phyloP scores from a whole-genome alignment of 768 basidiomycete species.

The Calocybe cyanea region DNA sequence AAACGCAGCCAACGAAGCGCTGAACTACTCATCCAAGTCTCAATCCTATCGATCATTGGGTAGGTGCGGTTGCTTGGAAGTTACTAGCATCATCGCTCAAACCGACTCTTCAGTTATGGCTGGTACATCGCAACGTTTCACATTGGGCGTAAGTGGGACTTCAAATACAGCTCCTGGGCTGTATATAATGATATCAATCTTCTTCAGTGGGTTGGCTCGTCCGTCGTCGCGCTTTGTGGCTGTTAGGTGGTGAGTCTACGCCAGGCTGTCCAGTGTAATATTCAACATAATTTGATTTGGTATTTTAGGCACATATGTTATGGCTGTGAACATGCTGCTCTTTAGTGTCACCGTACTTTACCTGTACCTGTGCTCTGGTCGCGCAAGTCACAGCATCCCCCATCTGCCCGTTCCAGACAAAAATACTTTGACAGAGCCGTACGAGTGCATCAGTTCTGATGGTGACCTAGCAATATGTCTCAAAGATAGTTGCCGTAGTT shows the following conservation, averaged over 20 bases:
- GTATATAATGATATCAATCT: neutral
- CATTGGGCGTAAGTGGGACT: slow-evolving; percentile 24
- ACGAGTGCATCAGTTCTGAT: slow-evolving; percentile 29
- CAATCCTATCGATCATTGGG: slow-evolving; percentile 23
- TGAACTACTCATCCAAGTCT: slow-evolving; percentile 19
- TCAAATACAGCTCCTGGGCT: neutral
- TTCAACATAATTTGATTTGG: neutral
- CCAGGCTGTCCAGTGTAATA: neutral
- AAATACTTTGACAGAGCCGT: slow-evolving; percentile 30
- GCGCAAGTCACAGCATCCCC: slow-evolving; percentile 29
- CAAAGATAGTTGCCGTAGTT: slow-evolving; percentile 29
- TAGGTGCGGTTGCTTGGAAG: slow-evolving; percentile 15
- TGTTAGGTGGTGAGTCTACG: slow-evolving; percentile 20
- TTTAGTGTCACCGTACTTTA: slow-evolving; percentile 27
- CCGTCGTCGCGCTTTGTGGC: slow-evolving; percentile 14
- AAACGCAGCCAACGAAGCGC: slow-evolving; percentile 3
- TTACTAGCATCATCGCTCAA: neutral
- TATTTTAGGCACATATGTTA: slow-evolving; percentile 28
- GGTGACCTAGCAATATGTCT: slow-evolving; percentile 33
- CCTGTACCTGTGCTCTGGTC: slow-evolving; percentile 28
- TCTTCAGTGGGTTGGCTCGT: slow-evolving; percentile 28
- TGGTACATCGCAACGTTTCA: slow-evolving; percentile 31
- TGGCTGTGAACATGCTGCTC: slow-evolving; percentile 22
- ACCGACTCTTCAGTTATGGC: slow-evolving; percentile 24
- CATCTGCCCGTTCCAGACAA: slow-evolving; percentile 28